phyloP scores from a whole-genome alignment of 2,329 filamentous ascomycete genomes.

The Mycosphaerella sp. region DNA sequence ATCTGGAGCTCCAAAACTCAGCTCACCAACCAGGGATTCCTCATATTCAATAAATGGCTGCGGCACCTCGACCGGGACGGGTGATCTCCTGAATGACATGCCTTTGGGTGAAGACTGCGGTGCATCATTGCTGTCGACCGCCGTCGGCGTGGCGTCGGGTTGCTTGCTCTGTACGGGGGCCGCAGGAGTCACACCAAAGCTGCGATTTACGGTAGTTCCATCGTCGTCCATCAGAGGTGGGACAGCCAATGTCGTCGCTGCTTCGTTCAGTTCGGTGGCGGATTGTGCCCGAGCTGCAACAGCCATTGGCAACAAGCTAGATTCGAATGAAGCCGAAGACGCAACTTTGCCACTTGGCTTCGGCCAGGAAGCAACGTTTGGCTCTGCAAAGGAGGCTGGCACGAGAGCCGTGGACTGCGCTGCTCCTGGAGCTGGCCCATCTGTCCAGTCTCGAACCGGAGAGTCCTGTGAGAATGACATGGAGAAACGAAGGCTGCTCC shows the following conservation, averaged over 20 bases:
- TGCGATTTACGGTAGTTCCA: slow-evolving; percentile 1
- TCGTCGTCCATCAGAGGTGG: neutral
- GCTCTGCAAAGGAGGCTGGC: neutral
- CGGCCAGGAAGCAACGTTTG: neutral
- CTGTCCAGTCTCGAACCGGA: neutral
- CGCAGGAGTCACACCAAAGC: neutral
- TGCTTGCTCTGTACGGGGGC: neutral
- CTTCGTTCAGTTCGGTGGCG: neutral
- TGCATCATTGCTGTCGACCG: neutral
- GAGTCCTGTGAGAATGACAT: slow-evolving; percentile 18
- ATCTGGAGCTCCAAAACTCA: slow-evolving; percentile 8
- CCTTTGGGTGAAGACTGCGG: neutral
- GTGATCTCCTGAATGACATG: neutral
- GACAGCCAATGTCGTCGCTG: neutral
- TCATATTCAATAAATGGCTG: neutral
- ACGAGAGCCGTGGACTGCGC: slow-evolving; percentile 3
- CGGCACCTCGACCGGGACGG: neutral
- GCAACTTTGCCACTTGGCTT: slow-evolving; percentile 12
- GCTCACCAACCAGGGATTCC: neutral
- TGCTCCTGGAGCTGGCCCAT: slow-evolving; percentile 1
- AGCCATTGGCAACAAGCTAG: neutral
- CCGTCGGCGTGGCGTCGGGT: neutral
- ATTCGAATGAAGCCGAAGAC: slow-evolving; percentile 9
- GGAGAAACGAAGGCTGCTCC: slow-evolving; percentile 26
- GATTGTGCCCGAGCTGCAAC: neutral